phyloP scores from a whole-genome alignment of 2,329 filamentous ascomycete genomes.

The Passalora sequoiae region DNA sequence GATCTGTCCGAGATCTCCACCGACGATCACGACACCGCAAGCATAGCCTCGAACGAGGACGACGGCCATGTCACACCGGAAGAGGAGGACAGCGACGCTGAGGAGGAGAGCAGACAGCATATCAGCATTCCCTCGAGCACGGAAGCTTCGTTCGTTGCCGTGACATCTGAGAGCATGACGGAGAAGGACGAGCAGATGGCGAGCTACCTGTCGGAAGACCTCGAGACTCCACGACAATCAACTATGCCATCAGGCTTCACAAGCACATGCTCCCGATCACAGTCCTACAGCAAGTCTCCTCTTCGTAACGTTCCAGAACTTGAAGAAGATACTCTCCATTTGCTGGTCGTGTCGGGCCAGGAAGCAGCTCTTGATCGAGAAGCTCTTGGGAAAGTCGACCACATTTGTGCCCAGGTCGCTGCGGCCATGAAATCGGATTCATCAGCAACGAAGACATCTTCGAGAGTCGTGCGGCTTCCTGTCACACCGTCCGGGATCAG shows the following conservation, averaged over 20 bases:
- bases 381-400: slow-evolving; percentile 8
- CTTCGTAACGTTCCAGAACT: background rate
- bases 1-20: slow-evolving; percentile 31
- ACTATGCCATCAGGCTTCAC: slow-evolving; percentile 13
- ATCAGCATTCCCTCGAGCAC: slow-evolving; percentile 3
- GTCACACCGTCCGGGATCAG: slow-evolving; percentile 16
- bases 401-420: slow-evolving; percentile 17
- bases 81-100: slow-evolving; percentile 12
- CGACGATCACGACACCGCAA: slow-evolving; percentile 32
- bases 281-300: background rate
- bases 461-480: slow-evolving; percentile 16
- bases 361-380: background rate
- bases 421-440: slow-evolving; percentile 7
- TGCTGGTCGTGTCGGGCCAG: slow-evolving; percentile 19
- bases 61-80: slow-evolving; percentile 19
- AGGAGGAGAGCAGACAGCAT: slow-evolving; percentile 8
- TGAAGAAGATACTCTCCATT: slow-evolving; percentile 6
- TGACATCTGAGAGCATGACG: slow-evolving; percentile 3
- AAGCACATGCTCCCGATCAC: slow-evolving; percentile 3
- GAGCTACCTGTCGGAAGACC: slow-evolving; percentile 29
- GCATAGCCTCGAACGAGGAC: slow-evolving; percentile 26
- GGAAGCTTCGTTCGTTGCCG: slow-evolving; percentile 9
- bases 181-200: slow-evolving; percentile 25
- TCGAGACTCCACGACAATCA: slow-evolving; percentile 32
- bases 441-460: background rate